These are phyloP conservation scores for Cryomyces minteri DNA, from an alignment of 495 filamentous ascomycete genomes.

Conservation along the genomic window DNA sequence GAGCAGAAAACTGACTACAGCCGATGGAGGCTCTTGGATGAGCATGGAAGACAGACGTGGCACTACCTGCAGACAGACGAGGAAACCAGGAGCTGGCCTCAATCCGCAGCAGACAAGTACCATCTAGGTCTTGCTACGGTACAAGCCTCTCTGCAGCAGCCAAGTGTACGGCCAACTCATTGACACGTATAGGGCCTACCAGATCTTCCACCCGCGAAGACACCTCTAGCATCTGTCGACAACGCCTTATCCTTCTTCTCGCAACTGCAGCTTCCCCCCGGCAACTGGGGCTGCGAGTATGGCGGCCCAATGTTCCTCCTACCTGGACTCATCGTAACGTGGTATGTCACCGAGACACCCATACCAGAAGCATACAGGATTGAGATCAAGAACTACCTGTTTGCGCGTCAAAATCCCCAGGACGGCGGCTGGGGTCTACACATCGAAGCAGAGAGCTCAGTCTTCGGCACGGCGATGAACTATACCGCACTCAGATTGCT, in stretches of 20 bases:
- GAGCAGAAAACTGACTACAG: conserved; percentile 45
- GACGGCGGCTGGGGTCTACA: conserved; percentile 97
- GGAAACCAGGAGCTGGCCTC: conserved; percentile 61
- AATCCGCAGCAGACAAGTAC: conserved; percentile 68
- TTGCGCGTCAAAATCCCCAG: conserved; percentile 64
- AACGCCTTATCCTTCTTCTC: conserved; percentile 87
- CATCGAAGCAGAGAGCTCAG: conserved; percentile 85
- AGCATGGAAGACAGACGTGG: conserved; percentile 79
- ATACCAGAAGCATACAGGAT: conserved; percentile 65
- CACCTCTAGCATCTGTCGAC: conserved; percentile 52
- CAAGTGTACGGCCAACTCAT: neutral
- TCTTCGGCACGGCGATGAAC: conserved; percentile 80
- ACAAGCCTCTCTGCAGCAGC: neutral
- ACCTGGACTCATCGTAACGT: conserved; percentile 69
- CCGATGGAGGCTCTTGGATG: conserved; percentile 71
- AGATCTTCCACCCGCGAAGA: conserved; percentile 46
- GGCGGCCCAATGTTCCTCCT: conserved; percentile 81
- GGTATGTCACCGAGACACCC: conserved; percentile 77
- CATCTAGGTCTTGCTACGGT: conserved; percentile 57
- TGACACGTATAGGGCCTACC: conserved; percentile 41
- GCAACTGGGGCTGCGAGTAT: conserved; percentile 95
- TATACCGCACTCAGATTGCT: conserved; percentile 71
- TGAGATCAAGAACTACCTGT: conserved; percentile 89
- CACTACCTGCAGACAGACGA: conserved; percentile 72
- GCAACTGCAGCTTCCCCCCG: conserved; percentile 67